Evolutionary conservation across 306 rosid species (phyloP), one percentile per base, ranked within the genome.

Genomic region (Glycine tomentella): DNA sequence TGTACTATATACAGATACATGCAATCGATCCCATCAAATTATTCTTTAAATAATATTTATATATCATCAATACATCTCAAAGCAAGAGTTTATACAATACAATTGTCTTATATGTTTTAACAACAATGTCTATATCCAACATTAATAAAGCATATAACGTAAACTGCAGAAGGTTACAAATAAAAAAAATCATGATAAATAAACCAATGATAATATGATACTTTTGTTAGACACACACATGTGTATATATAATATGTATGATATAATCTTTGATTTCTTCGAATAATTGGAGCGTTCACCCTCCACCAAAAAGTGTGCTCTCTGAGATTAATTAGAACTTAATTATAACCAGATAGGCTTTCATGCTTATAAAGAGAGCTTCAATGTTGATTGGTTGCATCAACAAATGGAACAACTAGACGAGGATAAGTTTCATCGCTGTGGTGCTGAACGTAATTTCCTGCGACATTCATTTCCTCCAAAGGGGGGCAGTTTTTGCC

Each of bases 401-500:
- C 76, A 48, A 85, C 86, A 49, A 81, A 81, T 34, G 74, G 87
- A 62, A 72, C 68, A 76, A 74, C 8, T 7, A 61, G 87, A 33
- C 62, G 90, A 34, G 92, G 87, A 64, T 81, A 85, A 74, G 61
- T 40, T n/a, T 69, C 34, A 11, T 0, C 48, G 17, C 0, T 51
- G 65, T 6, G 62, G 13, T 4, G 59, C 12, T 44, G 66, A 68
- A 33, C 20, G 8, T 25, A 25, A 25, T 52, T 10, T 77, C 82
- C 74, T 16, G 87, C 90, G 0, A 80, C 76, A 25, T 87, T 81
- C 90, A 81, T 90, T 80, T 79, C 88, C 3, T 87, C 64, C 13
- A 82, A 80, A 1, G 88, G 94, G 66, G 89, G 96, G 55, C 98
- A 94, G 3, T 64, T 53, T 3, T 80, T 67, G 34, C 97, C 97